Evolutionary conservation across 805 yeast genomes (phyloP).

Genomic region (Zygotorulaspora sp.): DNA sequence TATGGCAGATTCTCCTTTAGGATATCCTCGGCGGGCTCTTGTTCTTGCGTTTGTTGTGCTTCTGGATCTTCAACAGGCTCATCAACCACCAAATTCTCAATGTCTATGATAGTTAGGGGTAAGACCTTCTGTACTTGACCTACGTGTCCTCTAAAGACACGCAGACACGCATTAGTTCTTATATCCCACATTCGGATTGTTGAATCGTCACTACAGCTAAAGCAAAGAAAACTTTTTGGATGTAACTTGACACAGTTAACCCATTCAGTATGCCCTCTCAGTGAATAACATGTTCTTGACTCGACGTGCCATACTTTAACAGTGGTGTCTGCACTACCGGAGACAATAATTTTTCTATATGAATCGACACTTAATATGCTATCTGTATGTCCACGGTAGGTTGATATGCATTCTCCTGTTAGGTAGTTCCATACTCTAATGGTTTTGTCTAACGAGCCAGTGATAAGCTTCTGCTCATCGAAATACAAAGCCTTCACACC

Average conservation of each 20-base stretch:
- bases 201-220: constrained; percentile 86
- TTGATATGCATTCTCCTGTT: constrained; percentile 90
- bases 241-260: constrained; percentile 88
- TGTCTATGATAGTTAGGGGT: constrained; percentile 72
- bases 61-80: constrained; percentile 25
- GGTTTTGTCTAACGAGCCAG: constrained; percentile 88
- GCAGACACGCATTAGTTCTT: constrained; percentile 68
- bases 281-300: constrained; percentile 83
- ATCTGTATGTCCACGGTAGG: constrained; percentile 88
- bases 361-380: constrained; percentile 84
- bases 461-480: constrained; percentile 83
- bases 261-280: constrained; percentile 90
- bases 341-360: constrained; percentile 72
- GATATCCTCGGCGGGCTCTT: constrained; percentile 18
- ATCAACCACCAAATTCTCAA: constrained; percentile 46
- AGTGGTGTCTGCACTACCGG: constrained; percentile 89
- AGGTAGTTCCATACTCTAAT: constrained; percentile 95
- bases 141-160: constrained; percentile 80
- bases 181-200: constrained; percentile 96
- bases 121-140: constrained; percentile 93
- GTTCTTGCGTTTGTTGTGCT: constrained; percentile 12
- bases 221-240: constrained; percentile 68
- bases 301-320: constrained; percentile 97
- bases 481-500: constrained; percentile 83
- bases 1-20: constrained; percentile 36